A percentile compares a stretch with the other conserved stretches of the same genome.
These are phyloP conservation scores for Phaeosphaeriaceae sp. DNA, from an alignment of 2,329 filamentous ascomycete species.

Conservation along the genomic window DNA sequence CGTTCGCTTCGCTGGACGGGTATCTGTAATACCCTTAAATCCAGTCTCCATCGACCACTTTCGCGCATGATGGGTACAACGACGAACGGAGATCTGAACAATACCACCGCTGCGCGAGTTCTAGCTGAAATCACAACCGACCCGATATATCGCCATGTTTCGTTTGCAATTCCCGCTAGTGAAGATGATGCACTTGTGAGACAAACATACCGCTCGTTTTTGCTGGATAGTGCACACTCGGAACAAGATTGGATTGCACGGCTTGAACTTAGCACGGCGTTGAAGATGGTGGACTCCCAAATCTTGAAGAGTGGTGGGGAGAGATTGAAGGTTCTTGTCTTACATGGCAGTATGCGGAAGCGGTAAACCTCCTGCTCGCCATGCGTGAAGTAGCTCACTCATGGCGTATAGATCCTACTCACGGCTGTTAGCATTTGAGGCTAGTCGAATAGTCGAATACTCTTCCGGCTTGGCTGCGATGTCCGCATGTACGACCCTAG, in stretches of 20 bases:
- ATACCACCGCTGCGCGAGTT: constrained; percentile 26
- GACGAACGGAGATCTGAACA: constrained; percentile 34
- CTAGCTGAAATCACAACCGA: constrained; percentile 18
- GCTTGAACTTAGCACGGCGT: constrained; percentile 61
- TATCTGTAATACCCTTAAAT: too few species aligned
- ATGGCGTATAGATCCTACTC: constrained; percentile 62
- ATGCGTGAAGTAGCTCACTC: background rate
- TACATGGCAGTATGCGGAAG: constrained; percentile 65
- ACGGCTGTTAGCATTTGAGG: constrained; percentile 65
- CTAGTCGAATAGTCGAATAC: constrained; percentile 62
- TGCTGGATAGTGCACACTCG: constrained; percentile 51
- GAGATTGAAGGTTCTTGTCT: constrained; percentile 63
- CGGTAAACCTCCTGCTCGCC: constrained; percentile 38
- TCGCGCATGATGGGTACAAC: constrained; percentile 6
- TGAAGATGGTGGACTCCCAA: constrained; percentile 59
- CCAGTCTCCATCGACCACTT: background rate
- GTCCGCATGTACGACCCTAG: constrained; percentile 67
- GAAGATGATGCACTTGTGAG: constrained; percentile 59
- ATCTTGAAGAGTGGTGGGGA: constrained; percentile 45
- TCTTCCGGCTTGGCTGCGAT: constrained; percentile 69
- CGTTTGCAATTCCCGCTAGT: constrained; percentile 53
- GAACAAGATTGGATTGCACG: constrained; percentile 62
- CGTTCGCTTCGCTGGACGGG: too few species aligned
- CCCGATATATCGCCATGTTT: constrained; percentile 15
- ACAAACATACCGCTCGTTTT: constrained; percentile 63